Percentiles rank a stretch among this genome's conserved stretches.
Evolutionary conservation across 2,329 filamentous ascomycete genomes (phyloP).

Genomic region (Penicillium sp.): DNA sequence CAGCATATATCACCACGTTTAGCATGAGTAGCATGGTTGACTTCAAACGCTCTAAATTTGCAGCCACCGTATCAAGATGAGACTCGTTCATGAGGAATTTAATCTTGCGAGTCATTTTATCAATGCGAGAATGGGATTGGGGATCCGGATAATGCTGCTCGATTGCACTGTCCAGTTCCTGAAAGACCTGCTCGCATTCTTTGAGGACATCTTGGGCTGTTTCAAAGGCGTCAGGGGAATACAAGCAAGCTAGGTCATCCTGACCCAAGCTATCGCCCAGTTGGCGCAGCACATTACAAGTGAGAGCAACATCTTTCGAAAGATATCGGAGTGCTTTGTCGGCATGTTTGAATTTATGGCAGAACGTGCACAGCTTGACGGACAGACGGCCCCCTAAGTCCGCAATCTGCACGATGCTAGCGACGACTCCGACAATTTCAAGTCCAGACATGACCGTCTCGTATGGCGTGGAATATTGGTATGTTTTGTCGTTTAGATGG

Average conservation of each 20-base stretch:
- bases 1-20: slow-evolving; percentile 35
- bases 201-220: slow-evolving; percentile 17
- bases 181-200: slow-evolving; percentile 32
- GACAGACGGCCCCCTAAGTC: slow-evolving; percentile 36
- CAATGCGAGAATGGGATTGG: not conserved
- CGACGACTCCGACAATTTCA: slow-evolving; percentile 32
- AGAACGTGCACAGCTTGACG: slow-evolving; percentile 37
- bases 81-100: slow-evolving; percentile 2
- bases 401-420: slow-evolving; percentile 37
- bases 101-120: not conserved
- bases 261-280: slow-evolving; percentile 32
- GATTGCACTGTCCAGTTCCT: slow-evolving; percentile 27
- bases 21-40: slow-evolving; percentile 28
- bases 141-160: slow-evolving; percentile 29
- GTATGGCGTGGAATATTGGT: not conserved
- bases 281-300: slow-evolving; percentile 33
- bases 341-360: slow-evolving; percentile 33
- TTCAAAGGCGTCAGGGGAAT: slow-evolving; percentile 19
- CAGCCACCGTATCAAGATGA: slow-evolving; percentile 19
- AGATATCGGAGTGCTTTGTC: slow-evolving; percentile 26
- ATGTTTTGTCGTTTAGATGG: not conserved
- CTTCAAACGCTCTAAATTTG: slow-evolving; percentile 39
- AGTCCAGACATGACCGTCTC: slow-evolving; percentile 22
- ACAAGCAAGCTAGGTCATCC: slow-evolving; percentile 30
- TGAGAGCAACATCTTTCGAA: slow-evolving; percentile 36